These are phyloP conservation scores for Russula compacta DNA, from an alignment of 768 basidiomycete species.

Conservation along the genomic window DNA sequence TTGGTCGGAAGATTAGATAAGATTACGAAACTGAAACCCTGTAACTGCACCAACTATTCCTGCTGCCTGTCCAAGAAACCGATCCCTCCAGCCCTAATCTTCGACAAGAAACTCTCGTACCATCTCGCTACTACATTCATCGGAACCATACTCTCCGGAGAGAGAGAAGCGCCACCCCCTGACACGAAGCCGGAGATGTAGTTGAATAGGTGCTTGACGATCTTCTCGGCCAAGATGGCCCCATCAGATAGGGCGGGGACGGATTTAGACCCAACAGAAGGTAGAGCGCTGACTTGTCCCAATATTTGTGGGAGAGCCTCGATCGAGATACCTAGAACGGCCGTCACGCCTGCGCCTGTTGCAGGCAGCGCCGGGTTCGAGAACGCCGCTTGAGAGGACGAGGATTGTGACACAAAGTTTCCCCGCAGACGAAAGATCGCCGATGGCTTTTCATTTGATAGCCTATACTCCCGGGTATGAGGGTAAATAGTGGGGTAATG, in stretches of 20 bases:
- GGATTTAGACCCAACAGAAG: conserved; percentile 25
- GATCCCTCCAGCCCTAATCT: conserved; percentile 48
- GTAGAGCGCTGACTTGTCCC: conserved; percentile 44
- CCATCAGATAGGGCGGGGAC: conserved; percentile 34
- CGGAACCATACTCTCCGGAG: conserved; percentile 47
- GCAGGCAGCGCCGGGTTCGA: conserved; percentile 23
- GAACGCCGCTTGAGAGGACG: conserved; percentile 27
- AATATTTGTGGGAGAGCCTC: conserved; percentile 62
- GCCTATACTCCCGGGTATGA: conserved; percentile 35
- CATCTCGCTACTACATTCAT: conserved; percentile 57
- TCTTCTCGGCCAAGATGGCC: conserved; percentile 51
- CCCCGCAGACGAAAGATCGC: conserved; percentile 79
- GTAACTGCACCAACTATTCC: too few relatives aligned
- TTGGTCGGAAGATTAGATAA: conserved; percentile 6
- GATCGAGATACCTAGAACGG: conserved; percentile 70
- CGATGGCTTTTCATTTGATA: conserved; percentile 85
- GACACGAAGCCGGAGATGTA: conserved; percentile 58
- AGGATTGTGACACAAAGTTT: conserved; percentile 37
- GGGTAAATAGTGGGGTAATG: neutral
- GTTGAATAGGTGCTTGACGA: conserved; percentile 68
- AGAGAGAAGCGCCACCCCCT: conserved; percentile 30
- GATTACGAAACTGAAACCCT: neutral
- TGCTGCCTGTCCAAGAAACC: conserved; percentile 48
- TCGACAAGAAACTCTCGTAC: conserved; percentile 60
- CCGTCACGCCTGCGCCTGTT: conserved; percentile 38